A percentile compares a stretch with the other conserved stretches of the same genome.
These are phyloP conservation scores for Gossypium armourianum DNA, from an alignment of 441 rosid genomes.

Conservation along the genomic window DNA sequence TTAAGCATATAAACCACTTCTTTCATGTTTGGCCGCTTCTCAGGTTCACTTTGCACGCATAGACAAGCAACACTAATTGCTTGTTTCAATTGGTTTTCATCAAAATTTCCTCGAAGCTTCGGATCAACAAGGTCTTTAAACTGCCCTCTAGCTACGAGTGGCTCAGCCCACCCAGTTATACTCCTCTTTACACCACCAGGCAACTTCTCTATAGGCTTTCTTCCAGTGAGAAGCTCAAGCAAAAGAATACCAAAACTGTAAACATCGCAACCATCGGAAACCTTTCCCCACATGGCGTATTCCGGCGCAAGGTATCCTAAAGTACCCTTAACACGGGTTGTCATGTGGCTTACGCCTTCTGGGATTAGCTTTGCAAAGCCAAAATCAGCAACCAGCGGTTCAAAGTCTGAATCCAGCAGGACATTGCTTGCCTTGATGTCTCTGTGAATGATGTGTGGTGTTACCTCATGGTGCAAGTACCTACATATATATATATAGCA, in stretches of 20 bases:
- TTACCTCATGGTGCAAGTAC: conserved; percentile 41
- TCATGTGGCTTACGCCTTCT: conserved; percentile 43
- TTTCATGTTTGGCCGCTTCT: conserved; percentile 48
- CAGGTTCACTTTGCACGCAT: conserved; percentile 40
- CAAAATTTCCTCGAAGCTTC: conserved; percentile 29
- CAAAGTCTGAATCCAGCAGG: conserved; percentile 37
- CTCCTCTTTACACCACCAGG: conserved; percentile 41
- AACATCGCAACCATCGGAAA: conserved; percentile 45
- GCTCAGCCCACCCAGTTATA: conserved; percentile 48
- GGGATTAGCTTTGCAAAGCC: conserved; percentile 56
- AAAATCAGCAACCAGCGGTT: conserved; percentile 50
- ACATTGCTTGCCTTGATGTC: conserved; percentile 58
- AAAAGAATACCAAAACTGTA: conserved; percentile 53
- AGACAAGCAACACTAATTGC: conserved; percentile 30
- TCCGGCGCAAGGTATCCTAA: conserved; percentile 54
- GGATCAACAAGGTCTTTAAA: conserved; percentile 35
- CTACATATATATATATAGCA: conserved; percentile 7
- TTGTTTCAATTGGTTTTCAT: conserved; percentile 34
- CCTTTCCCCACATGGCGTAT: conserved; percentile 50
- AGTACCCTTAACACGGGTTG: conserved; percentile 37
- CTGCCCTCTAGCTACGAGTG: conserved; percentile 28
- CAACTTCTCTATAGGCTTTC: conserved; percentile 47
- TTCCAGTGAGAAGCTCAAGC: conserved; percentile 41
- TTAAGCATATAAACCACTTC: conserved; percentile 38
- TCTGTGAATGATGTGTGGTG: conserved; percentile 47